These are phyloP conservation scores for Colletotrichum sojae DNA, from an alignment of 2,329 filamentous ascomycete species.

Conservation along the genomic window DNA sequence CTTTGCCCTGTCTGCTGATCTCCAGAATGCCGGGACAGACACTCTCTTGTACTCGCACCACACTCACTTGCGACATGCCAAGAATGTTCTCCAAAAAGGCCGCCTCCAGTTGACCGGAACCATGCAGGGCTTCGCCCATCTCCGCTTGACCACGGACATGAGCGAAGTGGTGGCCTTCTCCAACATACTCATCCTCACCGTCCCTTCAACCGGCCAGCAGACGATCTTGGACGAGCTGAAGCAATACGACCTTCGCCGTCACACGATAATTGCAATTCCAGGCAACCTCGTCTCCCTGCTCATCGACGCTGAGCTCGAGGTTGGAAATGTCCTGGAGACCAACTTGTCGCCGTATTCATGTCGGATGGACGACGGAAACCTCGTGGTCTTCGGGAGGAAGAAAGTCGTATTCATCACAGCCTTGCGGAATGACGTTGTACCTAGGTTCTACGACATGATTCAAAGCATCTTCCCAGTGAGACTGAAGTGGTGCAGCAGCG, in stretches of 20 bases:
- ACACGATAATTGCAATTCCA: slow-evolving; percentile 25
- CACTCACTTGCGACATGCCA: slow-evolving; percentile 27
- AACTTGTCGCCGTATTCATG: slow-evolving; percentile 32
- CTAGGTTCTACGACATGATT: slow-evolving; percentile 21
- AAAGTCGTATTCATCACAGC: slow-evolving; percentile 23
- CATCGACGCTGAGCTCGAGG: slow-evolving; percentile 21
- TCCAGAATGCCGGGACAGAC: slow-evolving; percentile 4
- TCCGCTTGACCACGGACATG: slow-evolving; percentile 25
- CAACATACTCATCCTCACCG: slow-evolving; percentile 20
- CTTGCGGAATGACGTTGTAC: slow-evolving; percentile 1
- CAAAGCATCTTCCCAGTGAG: slow-evolving; percentile 26
- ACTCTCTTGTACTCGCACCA: slow-evolving; percentile 28
- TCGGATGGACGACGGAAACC: slow-evolving; percentile 15
- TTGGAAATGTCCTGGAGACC: slow-evolving; percentile 26
- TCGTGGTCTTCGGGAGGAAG: slow-evolving; percentile 24
- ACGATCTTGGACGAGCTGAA: slow-evolving; percentile 25
- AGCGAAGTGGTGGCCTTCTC: slow-evolving; percentile 23
- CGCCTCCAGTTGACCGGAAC: slow-evolving; percentile 13
- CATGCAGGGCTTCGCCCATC: slow-evolving; percentile 23
- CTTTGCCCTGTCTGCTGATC: slow-evolving; percentile 29
- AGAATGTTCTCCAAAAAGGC: slow-evolving; percentile 20
- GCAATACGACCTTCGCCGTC: slow-evolving; percentile 6
- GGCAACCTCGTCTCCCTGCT: slow-evolving; percentile 21
- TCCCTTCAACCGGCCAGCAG: slow-evolving; percentile 29
- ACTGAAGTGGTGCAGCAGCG: slow-evolving; percentile 26